Evolutionary conservation across 2,329 filamentous ascomycete species (phyloP).

Genomic region (Beauveria asiatica): DNA sequence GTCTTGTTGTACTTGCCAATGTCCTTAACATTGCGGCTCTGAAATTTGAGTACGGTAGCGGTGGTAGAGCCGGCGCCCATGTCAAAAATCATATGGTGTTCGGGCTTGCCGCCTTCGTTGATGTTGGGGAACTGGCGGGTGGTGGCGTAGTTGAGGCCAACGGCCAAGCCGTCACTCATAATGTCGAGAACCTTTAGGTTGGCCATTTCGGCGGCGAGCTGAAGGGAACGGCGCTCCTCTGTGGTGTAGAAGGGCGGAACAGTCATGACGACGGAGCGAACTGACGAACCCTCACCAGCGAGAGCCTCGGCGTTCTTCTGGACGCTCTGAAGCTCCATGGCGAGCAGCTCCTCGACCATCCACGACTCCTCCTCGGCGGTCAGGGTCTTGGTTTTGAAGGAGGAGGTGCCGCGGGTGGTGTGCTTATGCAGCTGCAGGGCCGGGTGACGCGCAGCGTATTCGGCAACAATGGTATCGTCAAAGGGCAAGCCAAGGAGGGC

Average conservation of each 20-base stretch:
- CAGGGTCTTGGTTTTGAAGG: conserved; percentile 71
- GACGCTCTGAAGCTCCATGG: conserved; percentile 92
- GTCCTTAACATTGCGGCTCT: conserved; percentile 83
- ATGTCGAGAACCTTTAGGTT: conserved; percentile 78
- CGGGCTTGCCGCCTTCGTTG: conserved; percentile 74
- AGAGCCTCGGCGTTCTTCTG: conserved; percentile 78
- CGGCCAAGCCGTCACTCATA: conserved; percentile 82
- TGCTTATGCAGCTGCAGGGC: conserved; percentile 60
- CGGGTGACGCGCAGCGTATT: conserved; percentile 71
- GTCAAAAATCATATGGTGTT: conserved; percentile 90
- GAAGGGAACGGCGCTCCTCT: conserved; percentile 81
- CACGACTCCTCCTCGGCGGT: conserved; percentile 53
- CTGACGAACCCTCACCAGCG: conserved; percentile 63
- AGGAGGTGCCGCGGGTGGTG: conserved; percentile 57
- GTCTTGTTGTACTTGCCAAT: conserved; percentile 93
- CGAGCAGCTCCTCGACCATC: conserved; percentile 86
- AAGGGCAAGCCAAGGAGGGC: conserved; percentile 68
- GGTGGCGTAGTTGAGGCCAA: conserved; percentile 92
- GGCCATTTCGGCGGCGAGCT: conserved; percentile 77
- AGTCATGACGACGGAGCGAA: conserved; percentile 81
- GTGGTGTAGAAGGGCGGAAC: conserved; percentile 83
- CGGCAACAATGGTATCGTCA: conserved; percentile 51
- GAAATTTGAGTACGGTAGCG: conserved; percentile 82
- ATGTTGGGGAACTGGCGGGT: conserved; percentile 80
- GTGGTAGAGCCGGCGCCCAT: conserved; percentile 96